Conservation (phyloP, 1,284 basidiomycete genomes). For the Erythrobasidium hasegawianum region DNA sequence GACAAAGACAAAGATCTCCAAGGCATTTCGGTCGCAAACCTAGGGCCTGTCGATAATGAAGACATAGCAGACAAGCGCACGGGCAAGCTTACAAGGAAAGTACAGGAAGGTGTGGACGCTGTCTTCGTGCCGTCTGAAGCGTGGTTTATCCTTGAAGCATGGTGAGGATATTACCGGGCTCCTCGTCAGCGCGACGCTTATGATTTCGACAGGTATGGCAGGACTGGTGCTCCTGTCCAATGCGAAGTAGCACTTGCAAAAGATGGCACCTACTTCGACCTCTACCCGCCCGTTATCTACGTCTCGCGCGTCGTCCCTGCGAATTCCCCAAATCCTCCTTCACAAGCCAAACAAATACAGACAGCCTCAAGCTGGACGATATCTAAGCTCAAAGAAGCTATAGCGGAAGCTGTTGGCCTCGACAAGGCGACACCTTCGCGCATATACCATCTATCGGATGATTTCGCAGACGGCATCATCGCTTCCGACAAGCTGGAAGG, state of each 20-base stretch:
- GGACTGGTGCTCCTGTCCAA: conserved; percentile 26
- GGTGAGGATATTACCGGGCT: conserved; percentile 55
- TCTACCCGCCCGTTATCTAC: conserved; percentile 68
- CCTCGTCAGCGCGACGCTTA: conserved; percentile 18
- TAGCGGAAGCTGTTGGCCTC: conserved; percentile 38
- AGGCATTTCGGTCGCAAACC: conserved; percentile 48
- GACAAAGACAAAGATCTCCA: conserved; percentile 53
- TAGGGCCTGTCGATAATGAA: conserved; percentile 72
- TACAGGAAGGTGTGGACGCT: conserved; percentile 68
- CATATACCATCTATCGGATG: conserved; percentile 1
- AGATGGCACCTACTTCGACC: conserved; percentile 64
- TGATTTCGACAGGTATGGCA: conserved; percentile 23
- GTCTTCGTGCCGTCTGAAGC: conserved; percentile 69
- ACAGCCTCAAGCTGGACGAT: conserved; percentile 43
- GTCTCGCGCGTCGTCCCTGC: conserved; percentile 54
- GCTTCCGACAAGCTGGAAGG: conserved; percentile 38
- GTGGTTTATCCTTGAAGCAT: conserved; percentile 65
- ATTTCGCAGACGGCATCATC: conserved; percentile 43
- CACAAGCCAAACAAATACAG: conserved; percentile 27
- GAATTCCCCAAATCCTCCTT: conserved; percentile 35
- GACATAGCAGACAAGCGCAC: conserved; percentile 55
- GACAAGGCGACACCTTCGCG: conserved; percentile 17
- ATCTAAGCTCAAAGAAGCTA: conserved; percentile 41
- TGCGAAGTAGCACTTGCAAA: conserved; percentile 53
- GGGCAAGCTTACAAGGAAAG: conserved; percentile 44